These are phyloP conservation scores for Clarkia xantiana DNA, from an alignment of 345 rosid genomes.

Conservation along the genomic window DNA sequence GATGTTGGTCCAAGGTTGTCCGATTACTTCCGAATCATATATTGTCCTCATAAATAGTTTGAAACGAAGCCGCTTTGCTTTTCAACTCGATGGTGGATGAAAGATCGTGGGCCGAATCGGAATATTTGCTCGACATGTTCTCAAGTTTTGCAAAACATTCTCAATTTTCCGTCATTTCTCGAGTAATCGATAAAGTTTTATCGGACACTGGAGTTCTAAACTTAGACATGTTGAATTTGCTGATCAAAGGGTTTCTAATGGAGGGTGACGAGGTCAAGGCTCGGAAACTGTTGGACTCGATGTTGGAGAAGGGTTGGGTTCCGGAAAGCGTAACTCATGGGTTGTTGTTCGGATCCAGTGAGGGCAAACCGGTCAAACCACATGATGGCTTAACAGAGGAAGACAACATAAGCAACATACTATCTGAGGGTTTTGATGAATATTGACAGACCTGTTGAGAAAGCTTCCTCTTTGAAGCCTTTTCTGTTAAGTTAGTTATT, in stretches of 20 bases:
- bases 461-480: no score
- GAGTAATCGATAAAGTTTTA: constrained; percentile 15
- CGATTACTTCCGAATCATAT: constrained; percentile 22
- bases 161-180: constrained; percentile 14
- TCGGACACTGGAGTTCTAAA: constrained; percentile 13
- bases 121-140: constrained; percentile 14
- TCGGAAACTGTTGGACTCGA: constrained; percentile 20
- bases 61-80: constrained; percentile 25
- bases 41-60: constrained; percentile 24
- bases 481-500: no score
- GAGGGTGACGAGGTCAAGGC: constrained; percentile 29
- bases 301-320: constrained; percentile 46
- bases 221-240: constrained; percentile 17
- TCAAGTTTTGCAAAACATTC: constrained; percentile 14
- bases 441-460: no score
- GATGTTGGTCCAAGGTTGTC: constrained; percentile 28
- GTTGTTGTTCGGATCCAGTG: constrained; percentile 25
- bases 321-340: constrained; percentile 32
- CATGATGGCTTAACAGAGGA: constrained; percentile 5
- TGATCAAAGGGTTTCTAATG: constrained; percentile 30
- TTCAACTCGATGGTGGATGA: constrained; percentile 26
- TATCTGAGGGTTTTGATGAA: constrained; percentile 17
- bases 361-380: constrained; percentile 7
- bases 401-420: constrained; percentile 28
- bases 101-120: constrained; percentile 23